Base-by-base conservation (phyloP, 495 filamentous ascomycete genomes). In the Paragyromitra xinjiangensis region DNA sequence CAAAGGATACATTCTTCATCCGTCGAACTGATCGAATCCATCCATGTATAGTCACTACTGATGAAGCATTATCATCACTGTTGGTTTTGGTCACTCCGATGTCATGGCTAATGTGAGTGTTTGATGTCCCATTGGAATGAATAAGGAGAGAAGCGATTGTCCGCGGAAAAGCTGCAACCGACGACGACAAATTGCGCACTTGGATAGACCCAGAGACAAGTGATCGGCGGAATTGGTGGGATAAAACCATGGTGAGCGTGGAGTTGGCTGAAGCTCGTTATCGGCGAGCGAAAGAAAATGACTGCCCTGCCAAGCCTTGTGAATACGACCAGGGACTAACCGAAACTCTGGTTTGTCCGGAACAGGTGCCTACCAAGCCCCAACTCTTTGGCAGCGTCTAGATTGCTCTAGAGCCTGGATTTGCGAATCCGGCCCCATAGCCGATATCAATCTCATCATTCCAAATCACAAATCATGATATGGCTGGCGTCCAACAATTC, bases 1-100 rank as follows among this genome's bases (percentile, higher is more conserved):
- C 92, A 85, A 99, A 99, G 14, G 90, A 89, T 73, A 90, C 85
- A 55, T 86, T 86, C 84, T 97, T 97, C 85, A 96, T 94, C 80
- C 92, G 91, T 69, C 96, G 89, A 69, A 98, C 89, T 16, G 93
- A 93, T 61, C 93, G 89, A 73, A 98, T 86, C 84, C 91, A 94
- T 44, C 95, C 95, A 81, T 92, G 87, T 72, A 97, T 85, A 56
- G 85, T 89, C 62, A 92, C 81, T 26, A 79, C 55, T 65, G 74
- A 14, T n/a, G 68, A 59, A 65, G 51, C 14, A 48, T 59, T 53
- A 34, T 59, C 22, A 26, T 56, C 19, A 55, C 70, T 37, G 22
- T 66, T 71, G 42, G 64, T 76, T 66, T 70, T 55, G 69, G 75
- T 16, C 53, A 42, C 75, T 55, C 74, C 74, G 74, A 66, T 72